Percentiles rank a stretch among this genome's conserved stretches.
These are phyloP conservation scores for Neocallimastix lanati DNA, from an alignment of 192 early-diverging fungal species.

Conservation along the genomic window DNA sequence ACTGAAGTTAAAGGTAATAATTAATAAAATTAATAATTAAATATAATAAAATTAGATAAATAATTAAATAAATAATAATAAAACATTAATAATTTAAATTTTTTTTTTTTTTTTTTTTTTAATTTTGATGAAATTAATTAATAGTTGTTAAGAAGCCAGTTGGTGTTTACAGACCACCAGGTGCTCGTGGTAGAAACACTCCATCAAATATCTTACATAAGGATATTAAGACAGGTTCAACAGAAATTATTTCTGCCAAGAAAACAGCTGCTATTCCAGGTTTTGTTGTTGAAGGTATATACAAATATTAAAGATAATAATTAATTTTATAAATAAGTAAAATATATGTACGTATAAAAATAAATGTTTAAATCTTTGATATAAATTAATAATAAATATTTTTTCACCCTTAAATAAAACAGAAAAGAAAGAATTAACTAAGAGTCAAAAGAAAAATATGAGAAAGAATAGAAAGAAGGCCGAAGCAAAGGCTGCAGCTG, in stretches of 20 bases:
- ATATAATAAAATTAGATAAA: too few species aligned
- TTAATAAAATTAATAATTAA: neutral
- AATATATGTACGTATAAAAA: too few species aligned
- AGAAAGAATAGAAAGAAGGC: neutral
- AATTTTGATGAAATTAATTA: too few species aligned
- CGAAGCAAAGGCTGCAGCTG: neutral
- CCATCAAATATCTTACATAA: neutral
- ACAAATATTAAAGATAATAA: too few species aligned
- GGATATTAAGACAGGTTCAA: neutral
- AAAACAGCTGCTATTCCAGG: neutral
- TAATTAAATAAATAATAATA: too few species aligned
- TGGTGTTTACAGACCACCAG: conserved; percentile 29
- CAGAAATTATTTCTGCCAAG: neutral
- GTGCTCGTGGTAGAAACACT: conserved; percentile 13
- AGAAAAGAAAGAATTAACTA: neutral
- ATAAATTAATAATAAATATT: too few species aligned
- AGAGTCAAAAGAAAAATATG: neutral
- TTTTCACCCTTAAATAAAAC: neutral
- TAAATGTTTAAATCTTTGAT: too few species aligned
- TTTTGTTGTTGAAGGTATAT: neutral
- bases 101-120: too few species aligned
- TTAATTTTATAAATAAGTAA: too few species aligned
- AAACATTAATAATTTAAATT: conserved; percentile 7
- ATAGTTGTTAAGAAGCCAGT: conserved; percentile 12
- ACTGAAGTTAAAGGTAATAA: neutral